Base-by-base conservation (phyloP, 1,139 yeast genomes). In the Geotrichum phurueaensis region DNA sequence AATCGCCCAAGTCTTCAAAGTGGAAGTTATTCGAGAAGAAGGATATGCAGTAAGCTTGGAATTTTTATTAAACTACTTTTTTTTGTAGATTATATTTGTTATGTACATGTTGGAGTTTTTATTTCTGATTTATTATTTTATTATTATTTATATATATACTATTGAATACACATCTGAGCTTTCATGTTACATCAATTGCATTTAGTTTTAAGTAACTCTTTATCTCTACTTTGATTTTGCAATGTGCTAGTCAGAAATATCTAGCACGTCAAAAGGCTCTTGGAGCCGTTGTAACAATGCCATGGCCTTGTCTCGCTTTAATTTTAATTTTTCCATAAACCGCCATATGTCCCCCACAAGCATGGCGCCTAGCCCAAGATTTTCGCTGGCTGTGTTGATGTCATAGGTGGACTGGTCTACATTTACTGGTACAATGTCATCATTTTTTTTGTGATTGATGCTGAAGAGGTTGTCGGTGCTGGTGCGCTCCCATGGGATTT, bases 401-500 rank as follows among this genome's bases (percentile, higher is more conserved):
- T 56, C 53, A 22, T 25, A 51, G 13, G n/a, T 13, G 15, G 12
- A 4, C 27, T 55, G 47, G 12, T 49, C 54, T 2, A 39, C 52
- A 33, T 33, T 50, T 23, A 22, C 22, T 7, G 55, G 57, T 15
- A 33, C 43, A 31, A 31, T 27, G 15, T 53, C 57, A 13, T 25
- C 53, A 15, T 48, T 53, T 15, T 3, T 33, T 45, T 54, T 45
- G 0, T 13, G 4, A n/a, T n/a, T 36, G n/a, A 18, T 15, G 15
- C 47, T 48, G n/a, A 36, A 20, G 3, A 60, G 18, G 6, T 27
- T 10, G 22, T 58, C 58, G 2, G 58, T 31, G 6, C 47, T 31
- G n/a, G 20, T 23, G 10, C 51, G 22, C 29, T 59, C 61, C 61
- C 61, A 59, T 1, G 61, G 61, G 6, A 59, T 31, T 18, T 25